phyloP scores from a whole-genome alignment of 495 filamentous ascomycete species.

The Bombardia bombarda region DNA sequence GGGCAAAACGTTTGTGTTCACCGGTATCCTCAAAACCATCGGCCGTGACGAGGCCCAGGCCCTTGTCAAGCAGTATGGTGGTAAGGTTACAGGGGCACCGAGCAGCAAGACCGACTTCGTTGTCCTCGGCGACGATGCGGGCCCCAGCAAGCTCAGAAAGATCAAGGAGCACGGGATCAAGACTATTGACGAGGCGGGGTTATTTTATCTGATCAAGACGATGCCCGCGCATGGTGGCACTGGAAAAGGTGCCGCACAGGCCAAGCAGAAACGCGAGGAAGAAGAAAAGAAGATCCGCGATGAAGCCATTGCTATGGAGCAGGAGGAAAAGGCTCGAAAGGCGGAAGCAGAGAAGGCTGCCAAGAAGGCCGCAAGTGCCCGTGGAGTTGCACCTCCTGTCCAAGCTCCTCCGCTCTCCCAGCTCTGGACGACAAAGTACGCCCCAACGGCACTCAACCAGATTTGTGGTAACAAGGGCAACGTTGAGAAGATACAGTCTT shows the following conservation, averaged over 20 bases:
- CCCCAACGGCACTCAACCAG: slow-evolving; percentile 70
- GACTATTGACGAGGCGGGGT: slow-evolving; percentile 86
- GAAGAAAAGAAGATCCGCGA: slow-evolving; percentile 70
- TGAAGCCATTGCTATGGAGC: slow-evolving; percentile 77
- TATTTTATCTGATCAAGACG: slow-evolving; percentile 78
- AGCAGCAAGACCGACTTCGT: slow-evolving; percentile 92
- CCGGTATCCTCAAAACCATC: slow-evolving; percentile 70
- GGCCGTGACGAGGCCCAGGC: slow-evolving; percentile 79
- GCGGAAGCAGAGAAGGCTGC: slow-evolving; percentile 41
- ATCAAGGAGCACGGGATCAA: slow-evolving; percentile 71
- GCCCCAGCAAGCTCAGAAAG: slow-evolving; percentile 86
- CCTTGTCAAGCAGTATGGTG: slow-evolving; percentile 86
- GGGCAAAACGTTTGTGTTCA: slow-evolving; percentile 96
- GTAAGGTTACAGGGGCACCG: slow-evolving; percentile 77
- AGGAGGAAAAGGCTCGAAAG: slow-evolving; percentile 47
- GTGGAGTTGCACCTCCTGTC: slow-evolving; percentile 26
- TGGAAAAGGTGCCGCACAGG: slow-evolving; percentile 77
- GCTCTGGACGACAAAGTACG: slow-evolving; percentile 95
- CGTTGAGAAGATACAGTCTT: slow-evolving; percentile 82
- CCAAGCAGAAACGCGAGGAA: slow-evolving; percentile 71
- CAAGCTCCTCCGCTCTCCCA: slow-evolving; percentile 50
- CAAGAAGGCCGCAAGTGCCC: slow-evolving; percentile 35
- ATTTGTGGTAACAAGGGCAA: slow-evolving; percentile 92
- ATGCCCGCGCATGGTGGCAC: slow-evolving; percentile 81
- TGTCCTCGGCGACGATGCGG: slow-evolving; percentile 82